A percentile compares a stretch with the other conserved stretches of the same genome.
Evolutionary conservation across 2,329 filamentous ascomycete species (phyloP).

Genomic region (Fusarium buxicola): DNA sequence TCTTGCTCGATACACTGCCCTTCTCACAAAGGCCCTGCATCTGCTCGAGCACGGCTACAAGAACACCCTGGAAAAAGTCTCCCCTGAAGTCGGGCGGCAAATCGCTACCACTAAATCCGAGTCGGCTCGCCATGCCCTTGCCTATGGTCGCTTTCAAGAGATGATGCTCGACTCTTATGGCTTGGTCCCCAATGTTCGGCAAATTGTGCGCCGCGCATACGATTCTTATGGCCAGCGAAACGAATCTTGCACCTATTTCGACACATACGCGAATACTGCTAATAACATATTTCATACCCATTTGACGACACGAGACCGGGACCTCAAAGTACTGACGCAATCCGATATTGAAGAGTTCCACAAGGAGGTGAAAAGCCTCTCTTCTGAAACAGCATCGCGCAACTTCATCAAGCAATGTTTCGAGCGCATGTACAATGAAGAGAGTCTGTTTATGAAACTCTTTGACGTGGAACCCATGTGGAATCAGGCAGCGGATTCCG

Average conservation of each 20-base stretch:
- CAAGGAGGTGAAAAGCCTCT: slow-evolving; percentile 61
- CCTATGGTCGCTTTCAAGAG: slow-evolving; percentile 70
- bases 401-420: slow-evolving; percentile 71
- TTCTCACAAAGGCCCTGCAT: slow-evolving; percentile 76
- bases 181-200: slow-evolving; percentile 67
- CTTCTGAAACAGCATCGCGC: slow-evolving; percentile 65
- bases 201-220: slow-evolving; percentile 63
- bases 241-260: slow-evolving; percentile 56
- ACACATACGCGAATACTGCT: slow-evolving; percentile 66
- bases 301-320: slow-evolving; percentile 63
- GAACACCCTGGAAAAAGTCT: slow-evolving; percentile 63
- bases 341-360: slow-evolving; percentile 66
- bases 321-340: slow-evolving; percentile 64
- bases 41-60: slow-evolving; percentile 70
- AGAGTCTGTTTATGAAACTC: slow-evolving; percentile 64
- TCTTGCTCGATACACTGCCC: slow-evolving; percentile 84
- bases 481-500: slow-evolving; percentile 61
- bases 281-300: slow-evolving; percentile 67
- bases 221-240: slow-evolving; percentile 62
- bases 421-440: slow-evolving; percentile 67
- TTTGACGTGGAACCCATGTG: slow-evolving; percentile 67
- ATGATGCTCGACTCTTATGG: slow-evolving; percentile 68
- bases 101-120: slow-evolving; percentile 67
- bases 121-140: slow-evolving; percentile 68
- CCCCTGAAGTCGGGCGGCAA: slow-evolving; percentile 65